Evolutionary conservation across 129 eudicot species (phyloP).

Genomic region (Flaveria sonorensis): DNA sequence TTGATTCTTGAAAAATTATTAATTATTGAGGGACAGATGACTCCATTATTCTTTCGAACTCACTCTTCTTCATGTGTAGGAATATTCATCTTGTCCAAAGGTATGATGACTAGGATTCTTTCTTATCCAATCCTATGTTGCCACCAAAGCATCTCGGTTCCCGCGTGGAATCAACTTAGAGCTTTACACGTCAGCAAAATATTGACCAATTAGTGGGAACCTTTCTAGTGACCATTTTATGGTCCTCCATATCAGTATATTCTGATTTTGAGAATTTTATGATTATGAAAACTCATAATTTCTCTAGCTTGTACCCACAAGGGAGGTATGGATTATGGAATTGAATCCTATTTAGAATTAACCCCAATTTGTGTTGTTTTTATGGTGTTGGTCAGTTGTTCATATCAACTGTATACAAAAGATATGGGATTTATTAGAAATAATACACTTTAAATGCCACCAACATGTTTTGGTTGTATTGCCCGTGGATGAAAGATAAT

Average conservation of each 20-base stretch:
- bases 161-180: slow-evolving; percentile 30
- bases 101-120: slow-evolving; percentile 41
- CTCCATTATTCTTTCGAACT: slow-evolving; percentile 36
- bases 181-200: slow-evolving; percentile 34
- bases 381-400: too few species aligned
- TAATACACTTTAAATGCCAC: too few species aligned
- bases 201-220: slow-evolving; percentile 42
- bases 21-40: slow-evolving; percentile 31
- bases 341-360: neutral
- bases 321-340: slow-evolving; percentile 18
- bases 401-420: too few species aligned
- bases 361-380: neutral
- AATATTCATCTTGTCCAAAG: slow-evolving; percentile 46
- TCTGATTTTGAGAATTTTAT: slow-evolving; percentile 33
- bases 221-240: slow-evolving; percentile 40
- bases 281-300: slow-evolving; percentile 16
- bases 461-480: too few species aligned
- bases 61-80: slow-evolving; percentile 24
- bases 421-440: too few species aligned
- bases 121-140: slow-evolving; percentile 30
- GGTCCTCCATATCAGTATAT: slow-evolving; percentile 40
- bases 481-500: too few species aligned
- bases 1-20: slow-evolving; percentile 28
- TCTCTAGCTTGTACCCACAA: slow-evolving; percentile 32
- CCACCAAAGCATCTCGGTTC: slow-evolving; percentile 18